phyloP scores from a whole-genome alignment of 495 filamentous ascomycete species.

The Trichocladium uniseriatum region DNA sequence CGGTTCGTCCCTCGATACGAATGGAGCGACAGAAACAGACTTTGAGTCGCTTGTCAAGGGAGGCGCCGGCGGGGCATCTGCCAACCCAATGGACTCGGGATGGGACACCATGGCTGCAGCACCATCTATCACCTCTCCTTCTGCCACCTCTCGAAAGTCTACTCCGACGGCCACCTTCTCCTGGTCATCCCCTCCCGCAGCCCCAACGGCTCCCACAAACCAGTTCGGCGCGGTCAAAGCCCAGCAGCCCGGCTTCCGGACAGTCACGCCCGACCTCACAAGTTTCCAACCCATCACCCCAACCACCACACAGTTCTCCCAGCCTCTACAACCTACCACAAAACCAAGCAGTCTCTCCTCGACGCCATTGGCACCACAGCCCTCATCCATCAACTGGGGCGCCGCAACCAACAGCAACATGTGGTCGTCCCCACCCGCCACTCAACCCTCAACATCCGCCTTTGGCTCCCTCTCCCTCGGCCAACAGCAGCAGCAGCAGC shows the following conservation, averaged over 20 bases:
- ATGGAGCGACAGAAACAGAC: slow-evolving; percentile 53
- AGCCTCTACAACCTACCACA: slow-evolving; percentile 36
- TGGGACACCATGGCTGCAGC: slow-evolving; percentile 31
- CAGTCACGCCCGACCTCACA: slow-evolving; percentile 47
- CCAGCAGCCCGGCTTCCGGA: slow-evolving; percentile 39
- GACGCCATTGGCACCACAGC: slow-evolving; percentile 4
- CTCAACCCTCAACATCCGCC: slow-evolving; percentile 13
- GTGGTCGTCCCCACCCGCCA: slow-evolving; percentile 28
- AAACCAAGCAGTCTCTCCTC: neutral
- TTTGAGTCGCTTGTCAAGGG: slow-evolving; percentile 87
- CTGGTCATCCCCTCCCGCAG: slow-evolving; percentile 43
- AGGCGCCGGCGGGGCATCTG: slow-evolving; percentile 17
- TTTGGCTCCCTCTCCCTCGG: slow-evolving; percentile 30
- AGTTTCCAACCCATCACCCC: slow-evolving; percentile 41
- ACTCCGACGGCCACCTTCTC: slow-evolving; percentile 43
- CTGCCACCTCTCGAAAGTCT: slow-evolving; percentile 16
- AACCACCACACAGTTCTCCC: slow-evolving; percentile 44
- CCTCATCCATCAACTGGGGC: slow-evolving; percentile 30
- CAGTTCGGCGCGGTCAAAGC: slow-evolving; percentile 30
- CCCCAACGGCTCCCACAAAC: slow-evolving; percentile 14
- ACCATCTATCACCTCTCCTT: slow-evolving; percentile 20
- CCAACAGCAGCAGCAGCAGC: slow-evolving; percentile 21
- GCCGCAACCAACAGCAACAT: slow-evolving; percentile 22
- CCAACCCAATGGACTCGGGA: slow-evolving; percentile 32
- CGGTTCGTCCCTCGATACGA: slow-evolving; percentile 40